phyloP scores from a whole-genome alignment of 345 rosid genomes.

The Excoecaria cochinchinensis region DNA sequence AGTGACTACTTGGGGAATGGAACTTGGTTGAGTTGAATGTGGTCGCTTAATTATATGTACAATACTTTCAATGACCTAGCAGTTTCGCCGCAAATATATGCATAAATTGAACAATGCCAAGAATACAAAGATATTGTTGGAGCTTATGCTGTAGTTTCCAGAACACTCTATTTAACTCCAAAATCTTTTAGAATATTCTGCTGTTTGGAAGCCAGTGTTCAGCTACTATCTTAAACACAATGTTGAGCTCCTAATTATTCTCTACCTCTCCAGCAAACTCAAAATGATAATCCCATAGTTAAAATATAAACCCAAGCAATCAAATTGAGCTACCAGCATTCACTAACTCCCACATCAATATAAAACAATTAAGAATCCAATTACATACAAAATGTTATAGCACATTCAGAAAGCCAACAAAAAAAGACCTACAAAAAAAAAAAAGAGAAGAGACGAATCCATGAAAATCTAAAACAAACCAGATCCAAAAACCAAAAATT shows the following conservation, averaged over 20 bases:
- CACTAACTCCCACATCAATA: constrained; percentile 10
- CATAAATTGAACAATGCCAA: not conserved
- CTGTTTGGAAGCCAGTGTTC: not conserved
- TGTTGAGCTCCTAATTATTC: not conserved
- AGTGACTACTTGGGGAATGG: not conserved
- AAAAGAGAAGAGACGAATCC: not conserved
- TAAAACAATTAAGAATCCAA: constrained; percentile 6
- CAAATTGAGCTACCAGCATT: not conserved
- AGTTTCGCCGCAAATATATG: not conserved
- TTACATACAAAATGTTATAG: not conserved
- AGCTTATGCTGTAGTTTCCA: not conserved
- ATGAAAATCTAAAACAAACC: constrained; percentile 28
- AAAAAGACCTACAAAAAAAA: not conserved
- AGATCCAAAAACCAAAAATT: constrained; percentile 55
- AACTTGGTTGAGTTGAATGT: not conserved
- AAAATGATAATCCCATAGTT: constrained; percentile 18
- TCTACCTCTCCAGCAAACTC: not conserved
- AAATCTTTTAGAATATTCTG: not conserved
- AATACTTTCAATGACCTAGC: not conserved
- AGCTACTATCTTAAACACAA: constrained; percentile 10
- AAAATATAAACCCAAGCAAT: not conserved
- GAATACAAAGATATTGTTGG: not conserved
- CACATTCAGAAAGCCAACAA: too few species aligned
- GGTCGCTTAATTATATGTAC: not conserved
- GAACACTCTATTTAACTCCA: not conserved